phyloP scores from a whole-genome alignment of 2,329 filamentous ascomycete genomes.

The Xenoacremonium recifei region DNA sequence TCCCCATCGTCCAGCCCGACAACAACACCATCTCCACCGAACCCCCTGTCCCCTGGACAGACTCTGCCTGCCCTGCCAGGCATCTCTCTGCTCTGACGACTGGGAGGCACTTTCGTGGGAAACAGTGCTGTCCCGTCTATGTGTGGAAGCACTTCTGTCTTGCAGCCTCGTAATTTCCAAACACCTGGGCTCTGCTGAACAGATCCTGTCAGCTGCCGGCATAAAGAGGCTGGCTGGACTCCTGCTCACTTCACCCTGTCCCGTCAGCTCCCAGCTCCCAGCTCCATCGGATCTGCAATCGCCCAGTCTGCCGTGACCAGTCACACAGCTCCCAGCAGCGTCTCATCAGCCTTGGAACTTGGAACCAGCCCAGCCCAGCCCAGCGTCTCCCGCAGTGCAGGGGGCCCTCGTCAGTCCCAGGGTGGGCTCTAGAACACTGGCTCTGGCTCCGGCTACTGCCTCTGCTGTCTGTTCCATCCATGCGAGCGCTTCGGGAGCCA shows the following conservation, averaged over 20 bases:
- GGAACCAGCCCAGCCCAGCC: not conserved
- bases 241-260: not conserved
- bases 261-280: too few relatives aligned
- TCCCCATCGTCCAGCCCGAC: not conserved
- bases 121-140: too few relatives aligned
- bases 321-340: not conserved
- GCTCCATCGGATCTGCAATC: slow-evolving; percentile 14
- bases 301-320: not conserved
- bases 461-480: not conserved
- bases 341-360: not conserved
- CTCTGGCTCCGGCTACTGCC: not conserved
- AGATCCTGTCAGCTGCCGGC: slow-evolving; percentile 2
- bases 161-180: slow-evolving; percentile 6
- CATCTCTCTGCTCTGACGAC: not conserved
- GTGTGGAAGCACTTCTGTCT: too few relatives aligned
- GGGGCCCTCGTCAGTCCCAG: too few relatives aligned
- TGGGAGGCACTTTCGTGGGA: too few relatives aligned
- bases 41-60: too few relatives aligned
- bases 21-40: not conserved
- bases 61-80: not conserved
- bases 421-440: not conserved
- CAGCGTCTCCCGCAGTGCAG: not conserved
- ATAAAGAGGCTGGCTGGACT: not conserved
- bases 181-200: not conserved
- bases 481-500: not conserved